These are phyloP conservation scores for Triticum timopheevii DNA, from an alignment of 176 grass and related monocot species.

Conservation along the genomic window DNA sequence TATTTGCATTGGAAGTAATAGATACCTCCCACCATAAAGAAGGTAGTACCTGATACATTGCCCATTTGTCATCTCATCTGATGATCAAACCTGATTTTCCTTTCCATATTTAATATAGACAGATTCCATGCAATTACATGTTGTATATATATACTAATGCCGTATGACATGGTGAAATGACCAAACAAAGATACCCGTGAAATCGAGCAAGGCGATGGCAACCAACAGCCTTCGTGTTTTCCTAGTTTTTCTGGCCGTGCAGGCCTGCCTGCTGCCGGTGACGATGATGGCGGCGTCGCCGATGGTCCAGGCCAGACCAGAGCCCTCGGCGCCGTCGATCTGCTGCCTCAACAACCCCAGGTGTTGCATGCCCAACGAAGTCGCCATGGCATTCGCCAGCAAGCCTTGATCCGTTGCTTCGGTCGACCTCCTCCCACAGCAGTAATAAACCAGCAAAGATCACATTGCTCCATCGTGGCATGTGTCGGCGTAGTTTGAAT, in stretches of 20 bases:
- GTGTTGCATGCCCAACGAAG: not conserved
- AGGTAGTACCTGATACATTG: no score
- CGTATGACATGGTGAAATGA: no score
- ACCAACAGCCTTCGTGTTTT: not conserved
- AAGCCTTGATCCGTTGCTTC: not conserved
- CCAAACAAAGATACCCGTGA: not conserved
- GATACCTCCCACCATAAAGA: not conserved
- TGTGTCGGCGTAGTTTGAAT: no score
- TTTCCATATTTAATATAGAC: not conserved
- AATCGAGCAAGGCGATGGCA: not conserved
- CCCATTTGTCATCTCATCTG: no score
- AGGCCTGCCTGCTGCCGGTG: not conserved
- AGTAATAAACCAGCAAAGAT: not conserved
- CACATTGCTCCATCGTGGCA: no score
- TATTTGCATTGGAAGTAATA: not conserved
- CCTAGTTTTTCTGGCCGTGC: not conserved
- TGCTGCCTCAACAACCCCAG: slow-evolving; percentile 18
- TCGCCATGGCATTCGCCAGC: not conserved
- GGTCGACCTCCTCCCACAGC: not conserved
- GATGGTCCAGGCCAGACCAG: not conserved
- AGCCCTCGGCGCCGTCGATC: not conserved
- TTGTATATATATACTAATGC: not conserved
- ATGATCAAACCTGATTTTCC: no score
- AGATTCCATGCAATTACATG: not conserved
- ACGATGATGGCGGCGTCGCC: not conserved